Evolutionary conservation across 257 asterid genomes (phyloP).

Genomic region (Sherardia arvensis): DNA sequence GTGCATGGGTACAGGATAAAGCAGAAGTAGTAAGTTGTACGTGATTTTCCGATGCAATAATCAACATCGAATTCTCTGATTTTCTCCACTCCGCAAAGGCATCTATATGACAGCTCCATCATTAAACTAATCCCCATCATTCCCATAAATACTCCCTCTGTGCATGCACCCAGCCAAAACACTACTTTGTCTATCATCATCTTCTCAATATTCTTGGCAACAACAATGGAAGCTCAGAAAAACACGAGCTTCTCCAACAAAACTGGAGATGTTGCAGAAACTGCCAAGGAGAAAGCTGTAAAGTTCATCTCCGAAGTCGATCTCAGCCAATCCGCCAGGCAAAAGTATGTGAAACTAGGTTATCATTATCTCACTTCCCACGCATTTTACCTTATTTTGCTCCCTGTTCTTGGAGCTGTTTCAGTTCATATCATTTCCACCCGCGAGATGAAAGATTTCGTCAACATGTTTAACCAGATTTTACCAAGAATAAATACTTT

Average conservation of each 20-base stretch:
- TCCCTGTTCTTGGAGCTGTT: constrained; percentile 2
- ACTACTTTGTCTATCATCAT: not conserved
- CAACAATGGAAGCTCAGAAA: not conserved
- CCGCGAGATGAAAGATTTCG: not conserved
- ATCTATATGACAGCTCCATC: not conserved
- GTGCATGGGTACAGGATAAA: too few species aligned
- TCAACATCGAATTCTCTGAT: not conserved
- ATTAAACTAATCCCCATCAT: not conserved
- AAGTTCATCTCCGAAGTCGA: not conserved
- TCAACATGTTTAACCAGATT: not conserved
- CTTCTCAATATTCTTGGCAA: not conserved
- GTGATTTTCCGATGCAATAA: not conserved
- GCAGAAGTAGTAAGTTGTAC: too few species aligned
- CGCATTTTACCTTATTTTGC: constrained; percentile 3
- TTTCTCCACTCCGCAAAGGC: not conserved
- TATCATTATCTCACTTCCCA: constrained; percentile 2
- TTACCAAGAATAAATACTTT: not conserved
- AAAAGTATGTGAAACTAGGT: constrained; percentile 13
- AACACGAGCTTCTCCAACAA: not conserved
- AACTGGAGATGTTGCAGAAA: not conserved
- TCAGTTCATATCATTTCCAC: constrained; percentile 8
- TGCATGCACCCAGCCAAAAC: not conserved
- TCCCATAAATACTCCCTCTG: not conserved
- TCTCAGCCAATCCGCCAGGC: not conserved
- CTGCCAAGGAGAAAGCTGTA: not conserved